These are phyloP conservation scores for Kluyveromyces wickerhamii DNA, from an alignment of 805 yeast genomes.

Conservation along the genomic window DNA sequence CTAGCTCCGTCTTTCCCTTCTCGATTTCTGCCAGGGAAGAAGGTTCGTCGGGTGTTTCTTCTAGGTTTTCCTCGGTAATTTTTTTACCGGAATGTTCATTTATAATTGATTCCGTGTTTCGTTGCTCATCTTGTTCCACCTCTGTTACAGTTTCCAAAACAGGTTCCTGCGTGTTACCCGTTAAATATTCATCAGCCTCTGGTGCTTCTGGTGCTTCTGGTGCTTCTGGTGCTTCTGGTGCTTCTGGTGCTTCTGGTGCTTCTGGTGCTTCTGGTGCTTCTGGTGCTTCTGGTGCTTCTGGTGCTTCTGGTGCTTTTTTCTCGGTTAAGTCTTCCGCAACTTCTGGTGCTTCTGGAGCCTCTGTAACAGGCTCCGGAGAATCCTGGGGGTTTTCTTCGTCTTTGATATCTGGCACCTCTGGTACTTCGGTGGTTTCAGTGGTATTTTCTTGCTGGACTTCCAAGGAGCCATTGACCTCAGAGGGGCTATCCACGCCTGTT, in stretches of 20 bases:
- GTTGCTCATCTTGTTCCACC: slow-evolving; percentile 11
- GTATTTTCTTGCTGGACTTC: background rate
- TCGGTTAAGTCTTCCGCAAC: slow-evolving; percentile 8
- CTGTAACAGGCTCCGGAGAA: slow-evolving; percentile 2
- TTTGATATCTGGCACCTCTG: slow-evolving; percentile 9
- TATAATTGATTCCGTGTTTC: no score
- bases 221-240: slow-evolving; percentile 6
- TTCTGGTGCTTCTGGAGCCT: slow-evolving; percentile 6
- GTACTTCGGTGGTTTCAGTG: background rate
- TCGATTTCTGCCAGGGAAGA: no score
- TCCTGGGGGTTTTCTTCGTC: slow-evolving; percentile 1
- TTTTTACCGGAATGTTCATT: background rate
- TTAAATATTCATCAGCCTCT: slow-evolving; percentile 3
- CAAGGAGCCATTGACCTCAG: background rate
- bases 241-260: slow-evolving; percentile 13
- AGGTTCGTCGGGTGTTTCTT: slow-evolving; percentile 8
- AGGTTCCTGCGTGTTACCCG: slow-evolving; percentile 1
- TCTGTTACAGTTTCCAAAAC: slow-evolving; percentile 11
- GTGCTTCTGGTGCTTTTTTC: slow-evolving; percentile 6
- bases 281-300: slow-evolving; percentile 8
- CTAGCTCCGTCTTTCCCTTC: slow-evolving; percentile 11
- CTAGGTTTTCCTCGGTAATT: slow-evolving; percentile 3
- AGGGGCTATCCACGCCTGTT: slow-evolving; percentile 3
- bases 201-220: slow-evolving; percentile 7
- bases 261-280: slow-evolving; percentile 7